Conservation (phyloP, 2,329 filamentous ascomycete genomes). For the Zymoseptoria passerinii region DNA sequence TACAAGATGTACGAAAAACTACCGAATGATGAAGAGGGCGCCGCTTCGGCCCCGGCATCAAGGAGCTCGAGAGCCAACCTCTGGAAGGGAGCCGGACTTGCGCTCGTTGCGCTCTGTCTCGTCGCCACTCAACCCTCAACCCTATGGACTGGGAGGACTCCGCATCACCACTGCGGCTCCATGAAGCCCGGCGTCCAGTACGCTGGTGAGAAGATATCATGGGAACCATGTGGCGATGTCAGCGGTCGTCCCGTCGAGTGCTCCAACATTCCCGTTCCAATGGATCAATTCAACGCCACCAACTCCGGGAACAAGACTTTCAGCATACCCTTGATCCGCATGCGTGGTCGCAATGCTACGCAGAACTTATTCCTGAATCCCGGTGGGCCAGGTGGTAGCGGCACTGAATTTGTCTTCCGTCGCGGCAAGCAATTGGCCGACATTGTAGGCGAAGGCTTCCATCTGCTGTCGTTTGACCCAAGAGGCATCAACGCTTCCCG, state of each 20-base stretch:
- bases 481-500: constrained; percentile 16
- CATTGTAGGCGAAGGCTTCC: constrained; percentile 17
- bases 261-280: constrained; percentile 13
- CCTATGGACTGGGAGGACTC: background rate
- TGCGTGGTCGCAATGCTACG: constrained; percentile 12
- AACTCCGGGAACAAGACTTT: constrained; percentile 18
- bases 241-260: constrained; percentile 13
- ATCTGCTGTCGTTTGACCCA: constrained; percentile 18
- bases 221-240: constrained; percentile 15
- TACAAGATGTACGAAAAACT: background rate
- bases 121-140: background rate
- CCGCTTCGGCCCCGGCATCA: too few species aligned
- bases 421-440: constrained; percentile 16
- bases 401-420: constrained; percentile 17
- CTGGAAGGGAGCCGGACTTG: background rate
- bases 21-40: background rate
- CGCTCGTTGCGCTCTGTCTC: background rate
- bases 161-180: background rate
- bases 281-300: constrained; percentile 18
- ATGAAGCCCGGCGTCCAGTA: constrained; percentile 1
- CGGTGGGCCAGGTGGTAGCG: constrained; percentile 14
- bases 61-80: background rate
- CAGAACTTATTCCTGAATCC: constrained; percentile 13
- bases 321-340: constrained; percentile 13
- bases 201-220: constrained; percentile 16